Evolutionary conservation across 768 basidiomycete genomes (phyloP).

Genomic region (Pisolithus marmoratus): DNA sequence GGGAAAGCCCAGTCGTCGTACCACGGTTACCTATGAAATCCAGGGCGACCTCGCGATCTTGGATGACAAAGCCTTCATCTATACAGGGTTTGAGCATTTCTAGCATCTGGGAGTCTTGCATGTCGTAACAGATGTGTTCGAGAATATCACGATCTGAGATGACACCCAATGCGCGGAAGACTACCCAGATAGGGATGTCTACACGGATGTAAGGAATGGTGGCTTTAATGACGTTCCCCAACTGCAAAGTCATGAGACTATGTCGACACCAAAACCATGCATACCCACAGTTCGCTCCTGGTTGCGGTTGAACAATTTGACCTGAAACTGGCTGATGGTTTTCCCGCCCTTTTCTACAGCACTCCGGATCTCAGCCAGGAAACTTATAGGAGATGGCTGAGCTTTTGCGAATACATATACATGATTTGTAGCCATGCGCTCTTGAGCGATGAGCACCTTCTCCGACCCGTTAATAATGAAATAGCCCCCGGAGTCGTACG

Average conservation of each 20-base stretch:
- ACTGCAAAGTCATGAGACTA: slow-evolving; percentile 33
- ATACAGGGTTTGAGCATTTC: slow-evolving; percentile 99
- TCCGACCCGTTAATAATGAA: slow-evolving; percentile 99
- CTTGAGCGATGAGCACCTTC: slow-evolving; percentile 99
- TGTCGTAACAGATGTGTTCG: slow-evolving; percentile 97
- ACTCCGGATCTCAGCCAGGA: slow-evolving; percentile 94
- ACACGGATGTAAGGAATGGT: slow-evolving; percentile 98
- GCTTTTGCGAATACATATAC: slow-evolving; percentile 99
- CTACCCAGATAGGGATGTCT: slow-evolving; percentile 98
- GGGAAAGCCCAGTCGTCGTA: slow-evolving; percentile 85
- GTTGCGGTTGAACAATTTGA: slow-evolving; percentile 92
- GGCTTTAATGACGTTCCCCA: slow-evolving; percentile 92
- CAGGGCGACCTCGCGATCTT: slow-evolving; percentile 93
- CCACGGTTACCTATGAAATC: slow-evolving; percentile 99
- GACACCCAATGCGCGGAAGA: slow-evolving; percentile 96
- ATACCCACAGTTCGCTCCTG: slow-evolving; percentile 79
- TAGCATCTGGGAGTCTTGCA: slow-evolving; percentile 92
- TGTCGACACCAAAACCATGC: neutral
- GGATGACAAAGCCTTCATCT: slow-evolving; percentile 97
- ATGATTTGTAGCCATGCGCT: slow-evolving; percentile 98
- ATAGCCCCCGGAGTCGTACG: slow-evolving; percentile 97
- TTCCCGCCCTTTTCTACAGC: slow-evolving; percentile 98
- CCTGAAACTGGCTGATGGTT: slow-evolving; percentile 95
- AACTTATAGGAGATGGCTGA: slow-evolving; percentile 91
- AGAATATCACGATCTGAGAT: slow-evolving; percentile 97